Evolutionary conservation across 148 eudicot genomes (phyloP).

Genomic region (Suaeda aralocaspica): DNA sequence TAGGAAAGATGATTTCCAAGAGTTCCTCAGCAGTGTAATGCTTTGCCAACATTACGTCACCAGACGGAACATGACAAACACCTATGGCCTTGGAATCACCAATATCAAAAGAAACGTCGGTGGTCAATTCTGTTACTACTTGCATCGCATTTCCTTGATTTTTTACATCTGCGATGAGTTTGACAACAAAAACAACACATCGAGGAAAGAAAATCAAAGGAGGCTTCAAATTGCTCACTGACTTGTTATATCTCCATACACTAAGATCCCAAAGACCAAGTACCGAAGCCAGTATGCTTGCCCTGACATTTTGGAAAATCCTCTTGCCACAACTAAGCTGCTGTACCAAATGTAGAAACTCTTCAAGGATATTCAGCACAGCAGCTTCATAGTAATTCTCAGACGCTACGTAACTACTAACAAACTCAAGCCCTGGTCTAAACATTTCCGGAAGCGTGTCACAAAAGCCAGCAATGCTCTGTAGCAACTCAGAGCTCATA

Average conservation of each 20-base stretch:
- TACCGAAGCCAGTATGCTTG: constrained; percentile 60
- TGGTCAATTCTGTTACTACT: constrained; percentile 38
- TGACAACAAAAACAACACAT: constrained; percentile 54
- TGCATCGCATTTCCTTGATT: constrained; percentile 36
- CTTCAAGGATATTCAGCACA: constrained; percentile 57
- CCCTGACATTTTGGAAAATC: constrained; percentile 65
- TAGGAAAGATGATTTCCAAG: constrained; percentile 51
- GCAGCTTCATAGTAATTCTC: constrained; percentile 64
- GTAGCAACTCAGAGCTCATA: constrained; percentile 48
- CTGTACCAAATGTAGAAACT: constrained; percentile 67
- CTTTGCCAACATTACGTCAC: constrained; percentile 41
- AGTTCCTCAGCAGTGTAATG: constrained; percentile 60
- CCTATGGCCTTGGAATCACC: constrained; percentile 31
- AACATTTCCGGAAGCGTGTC: constrained; percentile 60
- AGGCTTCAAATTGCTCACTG: constrained; percentile 46
- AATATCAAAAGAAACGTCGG: constrained; percentile 25
- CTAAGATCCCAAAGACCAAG: constrained; percentile 52
- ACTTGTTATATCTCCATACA: constrained; percentile 55
- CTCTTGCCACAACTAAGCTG: constrained; percentile 44
- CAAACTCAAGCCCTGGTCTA: constrained; percentile 59
- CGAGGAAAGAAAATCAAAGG: constrained; percentile 81
- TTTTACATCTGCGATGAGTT: constrained; percentile 64
- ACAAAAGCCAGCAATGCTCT: constrained; percentile 57
- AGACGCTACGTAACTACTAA: constrained; percentile 35
- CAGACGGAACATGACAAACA: constrained; percentile 42